Evolutionary conservation across 73 alveolate genomes (phyloP).

Genomic region (Blepharisma stoltei): DNA sequence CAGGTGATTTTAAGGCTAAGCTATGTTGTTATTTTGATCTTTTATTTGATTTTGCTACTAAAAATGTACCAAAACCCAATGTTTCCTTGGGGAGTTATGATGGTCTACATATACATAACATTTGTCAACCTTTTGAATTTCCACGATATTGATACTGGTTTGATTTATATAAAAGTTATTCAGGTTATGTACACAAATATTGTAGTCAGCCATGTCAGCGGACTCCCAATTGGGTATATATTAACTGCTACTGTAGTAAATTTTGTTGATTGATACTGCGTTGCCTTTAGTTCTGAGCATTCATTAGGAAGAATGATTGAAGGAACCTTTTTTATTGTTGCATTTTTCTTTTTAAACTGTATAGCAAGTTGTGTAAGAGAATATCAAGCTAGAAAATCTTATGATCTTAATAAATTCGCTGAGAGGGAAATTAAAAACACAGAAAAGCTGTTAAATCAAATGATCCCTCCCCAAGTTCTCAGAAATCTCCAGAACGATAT

Average conservation of each 20-base stretch:
- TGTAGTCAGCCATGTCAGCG: background rate
- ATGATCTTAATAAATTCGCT: background rate
- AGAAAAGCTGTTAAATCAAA: constrained; percentile 16
- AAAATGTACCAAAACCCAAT: background rate
- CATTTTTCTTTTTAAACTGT: background rate
- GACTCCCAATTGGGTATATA: background rate
- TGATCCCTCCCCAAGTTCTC: constrained; percentile 4
- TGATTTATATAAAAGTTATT: background rate
- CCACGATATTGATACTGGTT: background rate
- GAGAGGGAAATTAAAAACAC: constrained; percentile 20
- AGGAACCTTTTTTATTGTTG: background rate
- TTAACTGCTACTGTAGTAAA: background rate
- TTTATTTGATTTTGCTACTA: background rate
- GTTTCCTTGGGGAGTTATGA: background rate
- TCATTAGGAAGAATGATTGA: background rate
- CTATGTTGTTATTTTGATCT: background rate
- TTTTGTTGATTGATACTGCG: background rate
- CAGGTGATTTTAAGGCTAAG: background rate
- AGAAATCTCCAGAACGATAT: constrained; percentile 71
- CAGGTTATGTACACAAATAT: background rate
- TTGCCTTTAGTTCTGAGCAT: background rate
- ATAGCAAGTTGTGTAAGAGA: background rate
- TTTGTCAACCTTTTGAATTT: background rate
- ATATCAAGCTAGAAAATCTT: background rate
- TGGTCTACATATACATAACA: background rate